phyloP scores from a whole-genome alignment of 1,284 basidiomycete species.

The Vanrija sp. region DNA sequence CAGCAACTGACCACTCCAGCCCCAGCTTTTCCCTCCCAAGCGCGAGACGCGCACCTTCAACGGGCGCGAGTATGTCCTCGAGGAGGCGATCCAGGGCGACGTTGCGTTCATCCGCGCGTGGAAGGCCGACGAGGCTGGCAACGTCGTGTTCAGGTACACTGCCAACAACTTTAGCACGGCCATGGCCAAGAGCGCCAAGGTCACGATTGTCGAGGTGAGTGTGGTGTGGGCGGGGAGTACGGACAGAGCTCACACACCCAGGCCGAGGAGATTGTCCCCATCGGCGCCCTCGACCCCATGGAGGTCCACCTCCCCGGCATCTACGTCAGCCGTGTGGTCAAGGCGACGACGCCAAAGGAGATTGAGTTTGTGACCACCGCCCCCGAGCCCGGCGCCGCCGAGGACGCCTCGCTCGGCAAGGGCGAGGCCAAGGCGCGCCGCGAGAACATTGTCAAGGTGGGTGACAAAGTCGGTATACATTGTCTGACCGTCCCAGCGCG shows the following conservation, averaged over 20 bases:
- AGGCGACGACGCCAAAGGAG: slow-evolving; percentile 65
- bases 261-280: slow-evolving; percentile 85
- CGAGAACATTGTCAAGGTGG: slow-evolving; percentile 62
- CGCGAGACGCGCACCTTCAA: slow-evolving; percentile 75
- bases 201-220: slow-evolving; percentile 73
- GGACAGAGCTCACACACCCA: slow-evolving; percentile 48
- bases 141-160: slow-evolving; percentile 75
- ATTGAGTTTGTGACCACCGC: slow-evolving; percentile 73
- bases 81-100: slow-evolving; percentile 76
- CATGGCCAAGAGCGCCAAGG: slow-evolving; percentile 80
- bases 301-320: slow-evolving; percentile 78
- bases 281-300: slow-evolving; percentile 74
- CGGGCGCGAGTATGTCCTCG: slow-evolving; percentile 75
- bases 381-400: slow-evolving; percentile 42
- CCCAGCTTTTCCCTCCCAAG: slow-evolving; percentile 48
- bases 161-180: slow-evolving; percentile 79
- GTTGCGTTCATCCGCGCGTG: slow-evolving; percentile 83
- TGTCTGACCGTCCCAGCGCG: slow-evolving; percentile 36
- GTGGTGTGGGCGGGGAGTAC: too few species aligned
- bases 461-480: too few species aligned
- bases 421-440: slow-evolving; percentile 54
- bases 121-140: slow-evolving; percentile 85
- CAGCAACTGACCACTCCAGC: neutral
- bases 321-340: slow-evolving; percentile 78
- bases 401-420: slow-evolving; percentile 51